Evolutionary conservation across 192 early-diverging fungal genomes (phyloP).

Genomic region (Backusella psychrophila): DNA sequence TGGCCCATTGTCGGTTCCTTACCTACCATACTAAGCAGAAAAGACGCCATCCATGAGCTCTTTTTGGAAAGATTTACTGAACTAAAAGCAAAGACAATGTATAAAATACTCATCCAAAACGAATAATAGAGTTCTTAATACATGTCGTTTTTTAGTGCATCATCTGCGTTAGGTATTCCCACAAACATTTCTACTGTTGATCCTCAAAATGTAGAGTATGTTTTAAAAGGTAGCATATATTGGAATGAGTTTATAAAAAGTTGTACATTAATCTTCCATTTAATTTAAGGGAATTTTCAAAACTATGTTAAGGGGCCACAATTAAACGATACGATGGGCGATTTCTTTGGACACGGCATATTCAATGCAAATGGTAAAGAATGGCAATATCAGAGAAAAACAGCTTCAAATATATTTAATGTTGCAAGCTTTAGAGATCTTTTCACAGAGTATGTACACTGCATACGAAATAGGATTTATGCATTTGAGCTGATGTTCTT

Average conservation of each 20-base stretch:
- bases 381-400: constrained; percentile 49
- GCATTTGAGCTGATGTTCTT: too few species aligned
- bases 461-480: too few species aligned
- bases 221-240: constrained; percentile 24
- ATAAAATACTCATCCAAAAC: not conserved
- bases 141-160: not conserved
- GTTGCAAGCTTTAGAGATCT: constrained; percentile 31
- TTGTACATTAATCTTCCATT: not conserved
- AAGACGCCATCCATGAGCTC: not conserved
- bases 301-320: constrained; percentile 37
- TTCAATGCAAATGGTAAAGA: constrained; percentile 61
- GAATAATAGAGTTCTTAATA: not conserved
- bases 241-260: not conserved
- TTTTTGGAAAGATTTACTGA: constrained; percentile 4
- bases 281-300: constrained; percentile 20
- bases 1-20: constrained; percentile 22
- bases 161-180: constrained; percentile 16
- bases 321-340: constrained; percentile 40
- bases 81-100: not conserved
- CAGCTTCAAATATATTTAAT: constrained; percentile 27
- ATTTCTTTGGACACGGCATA: constrained; percentile 63
- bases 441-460: constrained; percentile 24
- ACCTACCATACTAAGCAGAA: not conserved
- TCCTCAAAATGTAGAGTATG: constrained; percentile 29
- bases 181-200: constrained; percentile 16